Conservation (phyloP, 2,329 filamentous ascomycete species). For the Cercospora sp. region DNA sequence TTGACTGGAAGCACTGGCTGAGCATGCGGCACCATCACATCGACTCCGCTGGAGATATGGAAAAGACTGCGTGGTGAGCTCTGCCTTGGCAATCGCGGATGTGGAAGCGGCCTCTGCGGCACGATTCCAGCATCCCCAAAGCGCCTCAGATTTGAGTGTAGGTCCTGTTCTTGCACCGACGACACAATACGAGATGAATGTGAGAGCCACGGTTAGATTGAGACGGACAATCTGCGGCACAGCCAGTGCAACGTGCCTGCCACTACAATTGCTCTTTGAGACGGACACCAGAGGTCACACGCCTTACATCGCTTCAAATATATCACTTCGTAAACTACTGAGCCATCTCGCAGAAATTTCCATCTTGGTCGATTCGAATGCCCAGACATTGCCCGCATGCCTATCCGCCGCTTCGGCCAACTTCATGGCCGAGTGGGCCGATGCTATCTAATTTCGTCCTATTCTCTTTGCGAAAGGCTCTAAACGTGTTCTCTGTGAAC, state of each 20-base stretch:
- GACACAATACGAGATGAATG: background rate
- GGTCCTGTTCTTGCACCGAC: background rate
- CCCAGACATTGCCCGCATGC: background rate
- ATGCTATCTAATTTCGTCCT: background rate
- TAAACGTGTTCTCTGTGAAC: background rate
- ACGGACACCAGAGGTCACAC: background rate
- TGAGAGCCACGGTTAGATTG: background rate
- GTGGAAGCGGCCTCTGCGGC: background rate
- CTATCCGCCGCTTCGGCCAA: background rate
- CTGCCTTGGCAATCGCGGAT: background rate
- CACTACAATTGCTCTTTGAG: background rate
- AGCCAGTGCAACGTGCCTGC: background rate
- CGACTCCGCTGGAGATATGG: background rate
- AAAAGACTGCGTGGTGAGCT: background rate
- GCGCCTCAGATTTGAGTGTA: background rate
- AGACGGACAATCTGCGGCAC: background rate
- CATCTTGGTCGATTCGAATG: background rate
- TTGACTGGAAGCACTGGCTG: constrained; percentile 36
- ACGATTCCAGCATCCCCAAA: background rate
- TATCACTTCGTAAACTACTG: background rate
- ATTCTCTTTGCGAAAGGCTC: background rate
- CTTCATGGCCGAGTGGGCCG: background rate
- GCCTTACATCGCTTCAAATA: background rate
- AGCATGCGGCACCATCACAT: background rate
- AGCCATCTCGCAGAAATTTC: background rate